Percentiles rank a stretch among this genome's conserved stretches.
These are phyloP conservation scores for Taphrina betulina DNA, from an alignment of 1,139 yeast genomes.

Conservation along the genomic window DNA sequence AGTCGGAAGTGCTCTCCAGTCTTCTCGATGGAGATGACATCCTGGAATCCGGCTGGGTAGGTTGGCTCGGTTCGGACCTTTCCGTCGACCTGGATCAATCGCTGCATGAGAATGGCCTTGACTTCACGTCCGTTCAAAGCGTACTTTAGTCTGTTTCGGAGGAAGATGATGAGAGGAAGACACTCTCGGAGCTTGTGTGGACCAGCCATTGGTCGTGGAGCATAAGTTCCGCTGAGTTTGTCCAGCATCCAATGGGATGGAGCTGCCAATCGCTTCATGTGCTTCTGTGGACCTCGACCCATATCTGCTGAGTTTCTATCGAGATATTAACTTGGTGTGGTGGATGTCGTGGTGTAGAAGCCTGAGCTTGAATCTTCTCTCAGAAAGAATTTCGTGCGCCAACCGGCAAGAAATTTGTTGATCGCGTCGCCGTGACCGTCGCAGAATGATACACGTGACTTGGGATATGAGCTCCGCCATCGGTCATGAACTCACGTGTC, in stretches of 20 bases:
- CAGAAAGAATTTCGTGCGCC: too few species aligned
- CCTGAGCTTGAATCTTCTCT: too few species aligned
- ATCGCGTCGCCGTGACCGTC: too few species aligned
- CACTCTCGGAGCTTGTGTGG: constrained; percentile 99
- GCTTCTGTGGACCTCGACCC: constrained; percentile 62
- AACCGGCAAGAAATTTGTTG: too few species aligned
- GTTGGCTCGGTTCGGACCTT: constrained; percentile 99
- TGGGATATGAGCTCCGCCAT: too few species aligned
- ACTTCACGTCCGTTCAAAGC: constrained; percentile 99
- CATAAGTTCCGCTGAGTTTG: constrained; percentile 99
- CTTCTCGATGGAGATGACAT: constrained; percentile 93
- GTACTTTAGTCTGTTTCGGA: constrained; percentile 99
- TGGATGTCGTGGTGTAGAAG: too few species aligned
- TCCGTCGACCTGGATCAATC: constrained; percentile 98
- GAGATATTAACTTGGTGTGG: too few species aligned
- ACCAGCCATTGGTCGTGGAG: constrained; percentile 99
- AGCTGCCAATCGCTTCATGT: constrained; percentile 96
- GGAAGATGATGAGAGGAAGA: constrained; percentile 93
- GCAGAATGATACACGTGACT: too few species aligned
- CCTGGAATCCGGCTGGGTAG: constrained; percentile 99
- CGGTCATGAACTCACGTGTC: too few species aligned
- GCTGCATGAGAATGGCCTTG: constrained; percentile 98
- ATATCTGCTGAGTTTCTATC: constrained; percentile 12
- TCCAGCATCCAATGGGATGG: constrained; percentile 99
- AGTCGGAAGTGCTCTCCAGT: constrained; percentile 99